These are phyloP conservation scores for Boletus speciosus DNA, from an alignment of 768 basidiomycete genomes.

Conservation along the genomic window DNA sequence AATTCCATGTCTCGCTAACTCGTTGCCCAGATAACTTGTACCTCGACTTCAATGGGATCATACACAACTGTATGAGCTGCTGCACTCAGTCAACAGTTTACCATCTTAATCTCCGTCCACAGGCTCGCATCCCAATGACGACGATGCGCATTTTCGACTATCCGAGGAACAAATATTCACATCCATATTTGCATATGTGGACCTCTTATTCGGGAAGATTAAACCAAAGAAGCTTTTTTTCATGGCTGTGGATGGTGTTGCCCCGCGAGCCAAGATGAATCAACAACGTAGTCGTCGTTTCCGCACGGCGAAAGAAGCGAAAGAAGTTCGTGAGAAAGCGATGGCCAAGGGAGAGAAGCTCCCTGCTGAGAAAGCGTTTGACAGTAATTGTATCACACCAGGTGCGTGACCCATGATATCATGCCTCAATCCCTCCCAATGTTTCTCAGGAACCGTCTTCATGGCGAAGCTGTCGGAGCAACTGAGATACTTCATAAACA, in stretches of 20 bases:
- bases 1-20: conserved; percentile 7
- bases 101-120: conserved; percentile 1
- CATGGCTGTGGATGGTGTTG: conserved; percentile 98
- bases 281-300: conserved; percentile 94
- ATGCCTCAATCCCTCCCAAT: background rate
- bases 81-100: background rate
- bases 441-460: conserved; percentile 76
- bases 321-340: conserved; percentile 83
- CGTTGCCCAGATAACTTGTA: conserved; percentile 72
- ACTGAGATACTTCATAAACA: conserved; percentile 93
- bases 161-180: conserved; percentile 98
- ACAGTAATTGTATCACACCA: conserved; percentile 98
- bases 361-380: conserved; percentile 93
- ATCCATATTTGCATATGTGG: conserved; percentile 94
- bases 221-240: conserved; percentile 98
- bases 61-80: conserved; percentile 64
- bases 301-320: conserved; percentile 90
- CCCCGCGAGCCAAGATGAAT: conserved; percentile 98
- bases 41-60: conserved; percentile 92
- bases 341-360: conserved; percentile 85
- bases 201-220: conserved; percentile 94
- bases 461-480: conserved; percentile 93
- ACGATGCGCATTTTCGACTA: conserved; percentile 91
- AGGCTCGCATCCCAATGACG: conserved; percentile 96
- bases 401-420: conserved; percentile 47